Conservation (phyloP, 129 eudicot species). For the Smallanthus sonchifolius region DNA sequence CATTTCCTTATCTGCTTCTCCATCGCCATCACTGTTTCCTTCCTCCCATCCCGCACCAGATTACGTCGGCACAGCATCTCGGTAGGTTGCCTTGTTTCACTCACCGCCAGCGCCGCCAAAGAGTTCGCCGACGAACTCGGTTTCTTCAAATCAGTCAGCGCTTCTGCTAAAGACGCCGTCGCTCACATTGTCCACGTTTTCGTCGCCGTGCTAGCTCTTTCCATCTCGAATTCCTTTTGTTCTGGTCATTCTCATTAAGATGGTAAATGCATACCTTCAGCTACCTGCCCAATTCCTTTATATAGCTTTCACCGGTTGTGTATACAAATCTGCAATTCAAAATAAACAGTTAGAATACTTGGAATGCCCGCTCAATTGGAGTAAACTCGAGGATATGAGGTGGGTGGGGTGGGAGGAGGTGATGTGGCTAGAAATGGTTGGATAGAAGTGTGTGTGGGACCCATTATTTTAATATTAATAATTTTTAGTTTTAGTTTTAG, state of each 20-base stretch:
- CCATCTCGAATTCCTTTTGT: conserved; percentile 16
- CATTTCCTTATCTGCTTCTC: conserved; percentile 75
- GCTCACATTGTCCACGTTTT: conserved; percentile 68
- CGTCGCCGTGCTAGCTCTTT: conserved; percentile 46
- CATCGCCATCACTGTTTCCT: conserved; percentile 45
- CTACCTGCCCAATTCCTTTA: too few species aligned
- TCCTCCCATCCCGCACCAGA: conserved; percentile 38
- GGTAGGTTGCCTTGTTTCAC: conserved; percentile 55
- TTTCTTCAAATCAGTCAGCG: conserved; percentile 82
- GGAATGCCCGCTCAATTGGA: conserved; percentile 15
- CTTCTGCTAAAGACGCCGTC: conserved; percentile 65
- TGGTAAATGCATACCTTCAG: too few species aligned
- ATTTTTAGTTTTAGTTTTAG: too few species aligned
- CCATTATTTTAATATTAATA: too few species aligned
- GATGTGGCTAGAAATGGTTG: too few species aligned
- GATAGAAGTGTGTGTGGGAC: too few species aligned
- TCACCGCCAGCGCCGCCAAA: conserved; percentile 77
- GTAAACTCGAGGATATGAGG: conserved; percentile 34
- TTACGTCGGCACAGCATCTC: conserved; percentile 59
- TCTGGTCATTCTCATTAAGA: too few species aligned
- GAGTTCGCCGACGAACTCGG: conserved; percentile 86
- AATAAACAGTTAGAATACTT: too few species aligned
- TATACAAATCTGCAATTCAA: too few species aligned
- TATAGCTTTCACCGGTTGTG: too few species aligned
- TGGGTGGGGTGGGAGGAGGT: conserved; percentile 14